These are phyloP conservation scores for Crithidia brevicula DNA, from an alignment of 208 protist genomes.

Conservation along the genomic window DNA sequence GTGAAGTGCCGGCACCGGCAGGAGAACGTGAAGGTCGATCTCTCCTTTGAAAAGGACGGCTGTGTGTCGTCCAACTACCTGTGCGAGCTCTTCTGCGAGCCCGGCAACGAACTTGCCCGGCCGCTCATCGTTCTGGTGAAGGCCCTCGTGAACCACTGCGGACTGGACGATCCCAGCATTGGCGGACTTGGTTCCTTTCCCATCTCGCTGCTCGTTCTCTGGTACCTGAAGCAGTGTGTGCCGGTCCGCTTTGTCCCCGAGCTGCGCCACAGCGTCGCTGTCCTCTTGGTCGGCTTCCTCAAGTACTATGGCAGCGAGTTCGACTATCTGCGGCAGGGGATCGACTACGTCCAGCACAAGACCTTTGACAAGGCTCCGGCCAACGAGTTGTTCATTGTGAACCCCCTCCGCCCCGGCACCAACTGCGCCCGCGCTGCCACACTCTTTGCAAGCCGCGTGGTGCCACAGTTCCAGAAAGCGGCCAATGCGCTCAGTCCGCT, in stretches of 20 bases:
- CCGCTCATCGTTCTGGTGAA: slow-evolving; percentile 83
- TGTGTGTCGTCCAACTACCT: slow-evolving; percentile 69
- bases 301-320: slow-evolving; percentile 79
- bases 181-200: slow-evolving; percentile 89
- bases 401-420: slow-evolving; percentile 59
- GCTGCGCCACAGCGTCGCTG: slow-evolving; percentile 49
- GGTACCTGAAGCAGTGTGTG: slow-evolving; percentile 67
- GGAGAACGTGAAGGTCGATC: slow-evolving; percentile 56
- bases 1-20: slow-evolving; percentile 73
- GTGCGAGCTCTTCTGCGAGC: slow-evolving; percentile 61
- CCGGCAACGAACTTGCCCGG: slow-evolving; percentile 67
- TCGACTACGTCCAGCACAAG: slow-evolving; percentile 64
- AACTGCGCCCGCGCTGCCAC: slow-evolving; percentile 78
- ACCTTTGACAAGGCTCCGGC: slow-evolving; percentile 56
- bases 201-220: slow-evolving; percentile 80
- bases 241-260: slow-evolving; percentile 36
- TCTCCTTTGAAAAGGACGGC: slow-evolving; percentile 77
- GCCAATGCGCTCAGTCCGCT: slow-evolving; percentile 36
- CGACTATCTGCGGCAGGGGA: slow-evolving; percentile 49
- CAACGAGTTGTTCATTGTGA: slow-evolving; percentile 66
- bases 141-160: slow-evolving; percentile 52
- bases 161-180: slow-evolving; percentile 76
- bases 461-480: slow-evolving; percentile 57
- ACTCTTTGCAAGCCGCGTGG: slow-evolving; percentile 44
- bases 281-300: slow-evolving; percentile 73